Evolutionary conservation across 345 rosid genomes (phyloP).

Genomic region (Lepidium sativum): DNA sequence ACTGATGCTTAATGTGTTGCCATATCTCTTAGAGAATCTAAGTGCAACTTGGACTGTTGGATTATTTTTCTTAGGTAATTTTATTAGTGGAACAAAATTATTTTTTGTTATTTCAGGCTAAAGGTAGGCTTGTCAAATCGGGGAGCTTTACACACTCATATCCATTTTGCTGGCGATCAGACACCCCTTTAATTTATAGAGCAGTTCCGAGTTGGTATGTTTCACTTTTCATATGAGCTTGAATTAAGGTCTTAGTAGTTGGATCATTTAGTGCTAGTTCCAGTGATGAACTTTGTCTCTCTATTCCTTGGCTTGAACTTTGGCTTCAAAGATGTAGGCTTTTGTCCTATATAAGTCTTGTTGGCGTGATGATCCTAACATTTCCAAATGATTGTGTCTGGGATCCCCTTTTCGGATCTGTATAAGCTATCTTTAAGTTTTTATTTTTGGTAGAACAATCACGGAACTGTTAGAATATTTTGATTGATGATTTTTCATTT

Average conservation of each 20-base stretch:
- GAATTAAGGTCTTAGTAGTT: constrained; percentile 1
- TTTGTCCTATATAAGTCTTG: background rate
- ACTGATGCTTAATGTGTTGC: background rate
- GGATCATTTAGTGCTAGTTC: constrained; percentile 2
- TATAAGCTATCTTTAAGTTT: background rate
- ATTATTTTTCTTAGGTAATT: too few relatives aligned
- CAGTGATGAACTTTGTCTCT: background rate
- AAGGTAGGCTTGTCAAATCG: constrained; percentile 80
- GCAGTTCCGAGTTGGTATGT: constrained; percentile 96
- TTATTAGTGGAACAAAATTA: too few relatives aligned
- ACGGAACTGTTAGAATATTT: background rate
- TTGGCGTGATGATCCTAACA: background rate
- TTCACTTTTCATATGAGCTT: constrained; percentile 6
- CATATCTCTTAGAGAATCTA: background rate
- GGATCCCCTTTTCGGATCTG: background rate
- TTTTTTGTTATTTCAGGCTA: constrained; percentile 66
- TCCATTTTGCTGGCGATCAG: constrained; percentile 94
- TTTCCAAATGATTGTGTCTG: background rate
- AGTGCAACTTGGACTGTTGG: constrained; percentile 1
- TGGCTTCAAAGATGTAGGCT: background rate
- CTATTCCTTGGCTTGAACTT: background rate
- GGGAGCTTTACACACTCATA: constrained; percentile 81
- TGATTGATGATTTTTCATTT: constrained; percentile 1
- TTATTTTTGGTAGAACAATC: background rate
- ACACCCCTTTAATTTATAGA: constrained; percentile 87